Evolutionary conservation across 106 monocot species (phyloP), one percentile per base, ranked within the genome.

Genomic region (Phalaenopsis equestris): DNA sequence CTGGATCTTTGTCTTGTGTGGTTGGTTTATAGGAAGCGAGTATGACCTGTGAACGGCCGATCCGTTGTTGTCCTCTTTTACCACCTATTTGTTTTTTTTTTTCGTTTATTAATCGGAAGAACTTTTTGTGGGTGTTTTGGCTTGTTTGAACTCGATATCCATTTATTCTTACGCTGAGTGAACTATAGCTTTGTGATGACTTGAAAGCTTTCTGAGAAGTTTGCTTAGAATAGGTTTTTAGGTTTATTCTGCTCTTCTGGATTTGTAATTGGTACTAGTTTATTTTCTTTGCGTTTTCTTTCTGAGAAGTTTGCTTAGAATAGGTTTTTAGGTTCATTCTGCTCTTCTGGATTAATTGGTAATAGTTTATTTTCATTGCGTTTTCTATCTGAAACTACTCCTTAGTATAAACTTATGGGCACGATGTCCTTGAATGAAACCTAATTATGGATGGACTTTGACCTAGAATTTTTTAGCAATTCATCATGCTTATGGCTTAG

Each of bases 11-110:
- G 30, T 68, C 68, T 37, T 6, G 37, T 16, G 36, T 24, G 24
- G 24, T 68, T 68, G 37, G 11, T 36, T 10, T 61, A 8, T 61
- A 21, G n/a, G 52, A 12, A 57, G 57, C 8, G 61, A n/a, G 61
- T 61, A 9, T 21, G 19, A 0, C 61, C 5, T 18, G n/a, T 18
- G 21, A 61, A 21, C 61, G 4, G 61, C 9, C 37, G 37, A 68
- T 68, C 37, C n/a, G 68, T 68, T 68, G n/a, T 68, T 68, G 38
- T 24, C 37, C 38, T 68, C 37, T 68, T 68, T 68, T 68, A 36
- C 38, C 21, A 61, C n/a, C 0, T 61, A 21, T 61, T 18, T 61
- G 61, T 61, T 61, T 6, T 6, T 11, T 24, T 24, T 67, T 67
- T 23, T 67, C 16, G 2, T 6, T 67, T 67, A 37, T 70, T 8